Percentiles rank a stretch among this genome's conserved stretches.
Conservation (phyloP, 495 filamentous ascomycete genomes). For the Podospora anserina region DNA sequence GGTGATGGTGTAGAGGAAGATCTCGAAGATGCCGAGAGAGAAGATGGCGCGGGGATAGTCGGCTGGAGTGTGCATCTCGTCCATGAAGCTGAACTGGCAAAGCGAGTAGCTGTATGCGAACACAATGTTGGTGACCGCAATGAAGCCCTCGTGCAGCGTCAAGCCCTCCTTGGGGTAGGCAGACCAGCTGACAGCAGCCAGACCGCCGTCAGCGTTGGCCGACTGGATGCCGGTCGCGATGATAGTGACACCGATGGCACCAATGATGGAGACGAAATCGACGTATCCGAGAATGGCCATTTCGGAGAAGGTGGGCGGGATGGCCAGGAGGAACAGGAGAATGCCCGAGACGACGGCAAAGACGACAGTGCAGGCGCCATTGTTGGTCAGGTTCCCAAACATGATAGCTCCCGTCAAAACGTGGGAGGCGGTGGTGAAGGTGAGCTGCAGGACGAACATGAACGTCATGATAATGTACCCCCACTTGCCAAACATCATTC, state of each 20-base stretch:
- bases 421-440: constrained; percentile 76
- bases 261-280: constrained; percentile 62
- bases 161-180: constrained; percentile 42
- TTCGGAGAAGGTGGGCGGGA: constrained; percentile 56
- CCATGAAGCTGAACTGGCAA: constrained; percentile 73
- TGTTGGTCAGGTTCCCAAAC: constrained; percentile 61
- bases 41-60: constrained; percentile 67
- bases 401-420: constrained; percentile 70
- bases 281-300: constrained; percentile 61
- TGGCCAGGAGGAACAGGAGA: constrained; percentile 57
- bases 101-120: constrained; percentile 70
- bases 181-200: constrained; percentile 40
- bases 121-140: constrained; percentile 69
- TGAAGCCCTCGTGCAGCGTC: constrained; percentile 49
- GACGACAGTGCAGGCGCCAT: constrained; percentile 64
- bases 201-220: constrained; percentile 31
- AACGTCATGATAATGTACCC: constrained; percentile 64
- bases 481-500: constrained; percentile 59
- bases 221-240: constrained; percentile 59
- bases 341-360: constrained; percentile 63
- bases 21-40: constrained; percentile 62
- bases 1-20: constrained; percentile 63
- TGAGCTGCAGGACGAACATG: constrained; percentile 63
- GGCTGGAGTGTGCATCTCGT: constrained; percentile 67
- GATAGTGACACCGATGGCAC: constrained; percentile 64